Percentiles rank a stretch among this genome's conserved stretches.
Evolutionary conservation across 2,329 filamentous ascomycete genomes (phyloP).

Genomic region (Bretziella fagacearum): DNA sequence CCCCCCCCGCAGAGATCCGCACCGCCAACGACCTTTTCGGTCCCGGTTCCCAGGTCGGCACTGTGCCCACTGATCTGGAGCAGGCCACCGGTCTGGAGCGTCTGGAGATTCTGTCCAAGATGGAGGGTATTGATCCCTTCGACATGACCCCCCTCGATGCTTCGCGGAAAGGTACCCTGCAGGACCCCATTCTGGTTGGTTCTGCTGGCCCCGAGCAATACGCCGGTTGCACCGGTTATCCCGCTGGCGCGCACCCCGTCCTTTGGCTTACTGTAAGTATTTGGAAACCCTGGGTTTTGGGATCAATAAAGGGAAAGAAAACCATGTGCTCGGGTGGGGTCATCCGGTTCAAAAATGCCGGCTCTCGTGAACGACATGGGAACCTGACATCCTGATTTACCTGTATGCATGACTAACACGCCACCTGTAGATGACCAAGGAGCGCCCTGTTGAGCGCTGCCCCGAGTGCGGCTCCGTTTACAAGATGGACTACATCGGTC

Average conservation of each 20-base stretch:
- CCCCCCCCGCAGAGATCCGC: constrained; percentile 54
- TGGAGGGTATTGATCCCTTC: constrained; percentile 95
- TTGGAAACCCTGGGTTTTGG: too few species aligned
- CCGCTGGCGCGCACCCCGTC: constrained; percentile 79
- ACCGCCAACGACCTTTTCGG: constrained; percentile 64
- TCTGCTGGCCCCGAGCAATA: constrained; percentile 94
- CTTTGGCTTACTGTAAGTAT: constrained; percentile 72
- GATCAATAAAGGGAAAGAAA: neutral
- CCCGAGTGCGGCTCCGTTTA: constrained; percentile 90
- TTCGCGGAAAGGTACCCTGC: constrained; percentile 70
- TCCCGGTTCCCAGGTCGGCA: constrained; percentile 65
- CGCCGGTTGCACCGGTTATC: constrained; percentile 85
- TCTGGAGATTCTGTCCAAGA: constrained; percentile 97
- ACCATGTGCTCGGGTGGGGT: neutral
- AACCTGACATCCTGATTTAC: constrained; percentile 2
- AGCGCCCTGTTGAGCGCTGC: constrained; percentile 88
- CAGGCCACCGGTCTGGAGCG: constrained; percentile 95
- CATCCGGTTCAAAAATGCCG: neutral
- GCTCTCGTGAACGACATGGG: neutral
- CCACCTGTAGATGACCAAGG: constrained; percentile 52
- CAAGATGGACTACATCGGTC: constrained; percentile 94
- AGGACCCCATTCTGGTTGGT: constrained; percentile 79
- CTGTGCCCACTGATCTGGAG: constrained; percentile 83
- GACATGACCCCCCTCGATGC: constrained; percentile 95
- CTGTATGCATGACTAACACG: neutral